phyloP scores from a whole-genome alignment of 2,329 filamentous ascomycete species.

The Decorospora gaudefroyi region DNA sequence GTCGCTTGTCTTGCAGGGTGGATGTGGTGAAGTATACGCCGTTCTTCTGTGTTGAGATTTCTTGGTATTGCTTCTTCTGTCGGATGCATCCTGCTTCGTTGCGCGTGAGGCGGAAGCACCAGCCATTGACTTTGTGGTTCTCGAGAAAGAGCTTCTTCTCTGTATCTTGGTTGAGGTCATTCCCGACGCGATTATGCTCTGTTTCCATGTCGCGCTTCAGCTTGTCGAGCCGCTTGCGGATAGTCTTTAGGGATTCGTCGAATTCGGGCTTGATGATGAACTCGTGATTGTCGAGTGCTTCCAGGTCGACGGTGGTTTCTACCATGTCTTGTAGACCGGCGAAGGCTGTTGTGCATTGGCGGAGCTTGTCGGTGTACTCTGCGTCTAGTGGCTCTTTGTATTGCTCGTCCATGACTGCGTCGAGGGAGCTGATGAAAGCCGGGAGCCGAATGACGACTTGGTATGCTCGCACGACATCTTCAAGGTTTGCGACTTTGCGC shows the following conservation, averaged over 20 bases:
- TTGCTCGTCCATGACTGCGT: constrained; percentile 92
- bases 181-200: constrained; percentile 76
- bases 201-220: constrained; percentile 79
- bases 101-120: constrained; percentile 92
- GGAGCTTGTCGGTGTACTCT: constrained; percentile 82
- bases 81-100: constrained; percentile 91
- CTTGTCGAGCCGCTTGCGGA: constrained; percentile 87
- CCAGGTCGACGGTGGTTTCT: constrained; percentile 94
- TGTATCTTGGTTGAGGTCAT: constrained; percentile 85
- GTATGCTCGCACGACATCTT: constrained; percentile 94
- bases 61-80: constrained; percentile 86
- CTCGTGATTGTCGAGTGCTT: constrained; percentile 93
- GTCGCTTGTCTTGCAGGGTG: constrained; percentile 74
- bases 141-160: constrained; percentile 99
- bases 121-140: constrained; percentile 93
- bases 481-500: constrained; percentile 83
- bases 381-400: constrained; percentile 86
- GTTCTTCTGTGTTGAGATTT: constrained; percentile 98
- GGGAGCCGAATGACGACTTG: constrained; percentile 92
- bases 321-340: constrained; percentile 95
- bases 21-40: constrained; percentile 97
- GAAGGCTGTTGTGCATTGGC: constrained; percentile 74
- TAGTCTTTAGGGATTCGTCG: constrained; percentile 83
- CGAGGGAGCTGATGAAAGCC: constrained; percentile 84
- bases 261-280: constrained; percentile 99